Conservation (phyloP, 257 asterid species). For the Gentiana straminea region DNA sequence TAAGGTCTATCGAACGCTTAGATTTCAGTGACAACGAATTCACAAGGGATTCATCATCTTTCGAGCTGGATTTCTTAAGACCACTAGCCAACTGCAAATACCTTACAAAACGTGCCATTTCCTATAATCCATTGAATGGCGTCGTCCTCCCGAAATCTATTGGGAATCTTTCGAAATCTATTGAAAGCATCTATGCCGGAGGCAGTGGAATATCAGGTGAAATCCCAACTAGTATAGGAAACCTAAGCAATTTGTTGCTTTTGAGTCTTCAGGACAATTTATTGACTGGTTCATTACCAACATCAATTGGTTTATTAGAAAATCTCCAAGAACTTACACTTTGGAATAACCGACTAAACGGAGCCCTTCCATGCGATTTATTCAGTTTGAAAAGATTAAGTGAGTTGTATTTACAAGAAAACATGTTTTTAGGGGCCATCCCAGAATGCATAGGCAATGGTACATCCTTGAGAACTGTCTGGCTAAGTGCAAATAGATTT, state of each 20-base stretch:
- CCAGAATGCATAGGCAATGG: slow-evolving; percentile 8
- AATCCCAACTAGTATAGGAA: slow-evolving; percentile 22
- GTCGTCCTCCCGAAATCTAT: slow-evolving; percentile 13
- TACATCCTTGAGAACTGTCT: neutral
- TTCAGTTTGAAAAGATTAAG: neutral
- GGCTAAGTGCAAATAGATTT: neutral
- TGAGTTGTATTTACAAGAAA: too few relatives aligned
- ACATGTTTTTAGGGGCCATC: neutral
- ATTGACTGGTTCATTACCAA: slow-evolving; percentile 7
- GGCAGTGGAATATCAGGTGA: slow-evolving; percentile 6
- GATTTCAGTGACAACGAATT: slow-evolving; percentile 9
- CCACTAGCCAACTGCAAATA: slow-evolving; percentile 11
- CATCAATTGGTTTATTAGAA: neutral
- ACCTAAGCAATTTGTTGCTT: slow-evolving; percentile 3
- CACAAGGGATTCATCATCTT: neutral
- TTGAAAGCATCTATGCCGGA: neutral
- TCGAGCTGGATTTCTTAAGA: slow-evolving; percentile 10
- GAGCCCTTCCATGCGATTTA: neutral
- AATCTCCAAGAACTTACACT: slow-evolving; percentile 1
- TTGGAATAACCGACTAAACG: neutral
- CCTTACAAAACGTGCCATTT: neutral
- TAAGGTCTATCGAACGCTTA: slow-evolving; percentile 10
- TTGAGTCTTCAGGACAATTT: neutral
- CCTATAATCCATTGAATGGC: slow-evolving; percentile 13
- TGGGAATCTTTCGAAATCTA: slow-evolving; percentile 19